Evolutionary conservation across 371 early-diverging fungal genomes (phyloP).

Genomic region (Dichotomocladium elegans): DNA sequence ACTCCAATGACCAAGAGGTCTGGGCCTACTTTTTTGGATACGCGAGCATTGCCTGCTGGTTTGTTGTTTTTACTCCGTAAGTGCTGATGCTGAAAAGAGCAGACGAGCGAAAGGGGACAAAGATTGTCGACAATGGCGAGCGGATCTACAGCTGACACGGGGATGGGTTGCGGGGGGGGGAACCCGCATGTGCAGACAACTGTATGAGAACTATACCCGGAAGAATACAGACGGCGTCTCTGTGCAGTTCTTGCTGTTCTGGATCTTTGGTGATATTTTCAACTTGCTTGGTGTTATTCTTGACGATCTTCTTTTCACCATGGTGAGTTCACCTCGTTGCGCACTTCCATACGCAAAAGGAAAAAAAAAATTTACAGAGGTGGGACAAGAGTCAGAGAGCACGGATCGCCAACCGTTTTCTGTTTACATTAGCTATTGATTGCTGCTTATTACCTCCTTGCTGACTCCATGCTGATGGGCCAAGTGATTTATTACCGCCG

Average conservation of each 20-base stretch:
- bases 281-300: constrained; percentile 74
- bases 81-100: no score
- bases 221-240: constrained; percentile 67
- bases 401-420: no score
- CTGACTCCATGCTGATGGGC: constrained; percentile 45
- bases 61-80: constrained; percentile 70
- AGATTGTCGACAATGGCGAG: neutral
- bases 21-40: constrained; percentile 42
- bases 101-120: no score
- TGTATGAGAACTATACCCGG: constrained; percentile 57
- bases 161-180: no score
- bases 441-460: constrained; percentile 46
- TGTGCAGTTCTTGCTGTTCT: constrained; percentile 63
- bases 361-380: no score
- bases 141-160: no score
- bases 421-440: constrained; percentile 27
- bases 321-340: constrained; percentile 35
- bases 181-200: constrained; percentile 41
- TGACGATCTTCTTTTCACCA: constrained; percentile 67
- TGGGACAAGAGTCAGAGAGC: no score
- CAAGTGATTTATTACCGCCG: constrained; percentile 56
- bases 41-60: constrained; percentile 59
- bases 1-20: constrained; percentile 8
- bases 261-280: constrained; percentile 81
- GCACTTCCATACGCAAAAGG: neutral